A percentile compares a stretch with the other conserved stretches of the same genome.
Conservation (phyloP, 768 basidiomycete genomes). For the Lactarius indigo region DNA sequence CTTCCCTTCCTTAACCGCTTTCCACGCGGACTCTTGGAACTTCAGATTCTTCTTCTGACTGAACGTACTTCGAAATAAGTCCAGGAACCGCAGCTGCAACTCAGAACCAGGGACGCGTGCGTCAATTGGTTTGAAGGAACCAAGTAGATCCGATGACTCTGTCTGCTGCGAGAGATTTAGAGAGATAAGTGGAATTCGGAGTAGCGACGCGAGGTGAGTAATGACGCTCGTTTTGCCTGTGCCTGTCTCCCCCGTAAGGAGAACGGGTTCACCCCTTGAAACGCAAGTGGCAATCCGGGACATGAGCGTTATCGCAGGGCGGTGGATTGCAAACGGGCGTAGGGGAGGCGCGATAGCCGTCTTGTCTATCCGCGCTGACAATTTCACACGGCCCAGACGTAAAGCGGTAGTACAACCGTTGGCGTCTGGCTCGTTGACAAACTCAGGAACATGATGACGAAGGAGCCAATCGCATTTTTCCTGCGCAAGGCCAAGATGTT, state of each 20-base stretch:
- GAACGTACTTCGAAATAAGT: conserved; percentile 82
- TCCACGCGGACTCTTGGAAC: conserved; percentile 77
- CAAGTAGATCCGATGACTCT: conserved; percentile 89
- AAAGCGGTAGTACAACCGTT: conserved; percentile 59
- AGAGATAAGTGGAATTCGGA: conserved; percentile 74
- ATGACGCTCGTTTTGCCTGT: conserved; percentile 96
- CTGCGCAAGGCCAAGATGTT: conserved; percentile 59
- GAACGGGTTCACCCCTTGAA: conserved; percentile 71
- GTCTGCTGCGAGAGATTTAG: conserved; percentile 96
- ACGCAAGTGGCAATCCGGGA: conserved; percentile 76
- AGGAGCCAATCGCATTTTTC: conserved; percentile 75
- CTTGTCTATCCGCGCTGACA: conserved; percentile 45
- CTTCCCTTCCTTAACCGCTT: conserved; percentile 74
- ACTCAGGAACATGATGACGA: conserved; percentile 57
- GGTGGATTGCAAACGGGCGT: conserved; percentile 85
- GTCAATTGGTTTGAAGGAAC: conserved; percentile 96
- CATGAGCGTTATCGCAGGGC: conserved; percentile 74
- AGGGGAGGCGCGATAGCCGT: conserved; percentile 34
- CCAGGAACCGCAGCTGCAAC: conserved; percentile 70
- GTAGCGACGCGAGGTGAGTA: conserved; percentile 78
- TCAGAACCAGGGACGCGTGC: conserved; percentile 70
- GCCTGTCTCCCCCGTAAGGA: conserved; percentile 97
- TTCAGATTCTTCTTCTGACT: conserved; percentile 86
- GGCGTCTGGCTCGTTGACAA: conserved; percentile 63
- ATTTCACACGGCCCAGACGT: conserved; percentile 57